Percentiles rank a stretch among this genome's conserved stretches.
Evolutionary conservation across 2,329 filamentous ascomycete genomes (phyloP).

Genomic region (Aspergillus puulaauensis): DNA sequence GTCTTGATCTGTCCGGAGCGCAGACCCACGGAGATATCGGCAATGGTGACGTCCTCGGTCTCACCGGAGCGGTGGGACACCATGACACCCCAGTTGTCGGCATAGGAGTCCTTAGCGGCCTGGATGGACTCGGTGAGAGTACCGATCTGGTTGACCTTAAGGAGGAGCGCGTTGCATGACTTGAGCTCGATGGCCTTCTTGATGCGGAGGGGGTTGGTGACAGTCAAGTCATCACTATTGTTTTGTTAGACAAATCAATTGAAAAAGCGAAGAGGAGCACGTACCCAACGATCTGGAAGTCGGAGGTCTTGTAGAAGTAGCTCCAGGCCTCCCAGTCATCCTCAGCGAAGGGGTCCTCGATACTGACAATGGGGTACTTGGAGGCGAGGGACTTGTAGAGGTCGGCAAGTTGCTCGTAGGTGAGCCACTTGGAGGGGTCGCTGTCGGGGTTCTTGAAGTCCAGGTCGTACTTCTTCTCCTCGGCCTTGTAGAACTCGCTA

Average conservation of each 20-base stretch:
- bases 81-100: constrained; percentile 97
- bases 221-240: constrained; percentile 84
- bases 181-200: constrained; percentile 99
- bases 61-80: constrained; percentile 98
- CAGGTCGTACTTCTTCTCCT: constrained; percentile 98
- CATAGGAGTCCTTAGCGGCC: constrained; percentile 97
- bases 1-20: constrained; percentile 99
- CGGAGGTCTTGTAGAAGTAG: constrained; percentile 99
- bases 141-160: constrained; percentile 99
- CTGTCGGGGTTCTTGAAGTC: constrained; percentile 99
- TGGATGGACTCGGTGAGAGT: constrained; percentile 98
- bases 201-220: constrained; percentile 98
- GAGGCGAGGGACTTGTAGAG: constrained; percentile 82
- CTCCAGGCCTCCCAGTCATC: constrained; percentile 99
- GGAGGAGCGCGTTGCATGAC: constrained; percentile 94
- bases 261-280: constrained; percentile 18
- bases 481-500: constrained; percentile 98
- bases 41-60: constrained; percentile 99
- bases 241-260: constrained; percentile 11
- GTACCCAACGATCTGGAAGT: constrained; percentile 91
- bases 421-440: constrained; percentile 96
- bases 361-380: constrained; percentile 98
- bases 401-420: constrained; percentile 93
- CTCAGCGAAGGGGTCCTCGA: constrained; percentile 99
- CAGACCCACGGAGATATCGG: constrained; percentile 96